A percentile compares a stretch with the other conserved stretches of the same genome.
Evolutionary conservation across 768 basidiomycete genomes (phyloP).

Genomic region (Plicaturopsis crispa): DNA sequence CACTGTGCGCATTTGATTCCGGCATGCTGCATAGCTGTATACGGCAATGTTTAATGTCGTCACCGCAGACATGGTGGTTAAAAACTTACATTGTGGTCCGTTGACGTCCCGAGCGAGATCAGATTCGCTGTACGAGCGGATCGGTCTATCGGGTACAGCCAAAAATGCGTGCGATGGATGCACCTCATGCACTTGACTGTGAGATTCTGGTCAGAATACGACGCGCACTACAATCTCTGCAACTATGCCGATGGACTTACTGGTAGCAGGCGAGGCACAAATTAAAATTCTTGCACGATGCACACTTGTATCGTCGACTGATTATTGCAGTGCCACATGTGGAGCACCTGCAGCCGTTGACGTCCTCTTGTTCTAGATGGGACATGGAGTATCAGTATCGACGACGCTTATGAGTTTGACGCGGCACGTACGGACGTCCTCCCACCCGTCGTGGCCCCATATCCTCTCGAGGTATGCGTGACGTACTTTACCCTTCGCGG

Average conservation of each 20-base stretch:
- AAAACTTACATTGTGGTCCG: slow-evolving; percentile 54
- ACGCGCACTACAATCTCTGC: background rate
- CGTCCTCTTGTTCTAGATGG: slow-evolving; percentile 66
- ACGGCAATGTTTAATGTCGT: background rate
- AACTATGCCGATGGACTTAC: slow-evolving; percentile 27
- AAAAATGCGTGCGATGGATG: slow-evolving; percentile 88
- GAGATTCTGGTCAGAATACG: slow-evolving; percentile 7
- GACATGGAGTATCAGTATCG: slow-evolving; percentile 4
- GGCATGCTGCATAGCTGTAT: slow-evolving; percentile 63
- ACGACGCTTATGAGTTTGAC: background rate
- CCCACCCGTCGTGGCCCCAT: slow-evolving; percentile 82
- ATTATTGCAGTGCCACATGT: slow-evolving; percentile 64
- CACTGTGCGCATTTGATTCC: slow-evolving; percentile 86
- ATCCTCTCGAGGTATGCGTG: slow-evolving; percentile 85
- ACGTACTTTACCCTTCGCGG: slow-evolving; percentile 61
- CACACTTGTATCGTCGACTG: slow-evolving; percentile 76
- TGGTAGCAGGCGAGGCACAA: slow-evolving; percentile 81
- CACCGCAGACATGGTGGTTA: no score
- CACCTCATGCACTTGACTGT: slow-evolving; percentile 83
- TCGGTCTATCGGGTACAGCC: slow-evolving; percentile 59
- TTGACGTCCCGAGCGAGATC: slow-evolving; percentile 31
- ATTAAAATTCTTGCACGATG: slow-evolving; percentile 70
- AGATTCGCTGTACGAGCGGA: slow-evolving; percentile 31
- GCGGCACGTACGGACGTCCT: slow-evolving; percentile 68
- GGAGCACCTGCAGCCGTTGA: slow-evolving; percentile 58